Evolutionary conservation across 2,329 filamentous ascomycete species (phyloP).

Genomic region (Xylariomycetidae sp.): DNA sequence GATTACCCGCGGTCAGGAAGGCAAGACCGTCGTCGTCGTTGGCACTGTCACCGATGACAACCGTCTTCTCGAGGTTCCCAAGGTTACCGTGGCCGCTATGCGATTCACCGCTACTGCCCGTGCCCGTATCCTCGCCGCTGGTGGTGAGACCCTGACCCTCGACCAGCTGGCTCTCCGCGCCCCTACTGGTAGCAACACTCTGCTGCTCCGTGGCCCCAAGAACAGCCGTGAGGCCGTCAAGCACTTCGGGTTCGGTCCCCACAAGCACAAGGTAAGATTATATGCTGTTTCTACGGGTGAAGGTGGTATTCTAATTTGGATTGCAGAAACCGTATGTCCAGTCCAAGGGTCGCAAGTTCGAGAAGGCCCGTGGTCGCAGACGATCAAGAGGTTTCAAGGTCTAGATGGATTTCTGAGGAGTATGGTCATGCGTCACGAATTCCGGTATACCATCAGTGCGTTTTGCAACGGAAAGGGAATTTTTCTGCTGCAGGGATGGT

Average conservation of each 20-base stretch:
- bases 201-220: slow-evolving; percentile 97
- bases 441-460: slow-evolving; percentile 24
- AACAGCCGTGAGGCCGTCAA: slow-evolving; percentile 96
- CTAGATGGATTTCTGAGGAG: slow-evolving; percentile 56
- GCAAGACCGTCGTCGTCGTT: slow-evolving; percentile 89
- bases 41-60: slow-evolving; percentile 98
- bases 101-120: slow-evolving; percentile 96
- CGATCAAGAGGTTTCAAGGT: slow-evolving; percentile 99
- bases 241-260: slow-evolving; percentile 98
- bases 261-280: slow-evolving; percentile 83
- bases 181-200: slow-evolving; percentile 93
- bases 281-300: not conserved
- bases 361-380: slow-evolving; percentile 97
- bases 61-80: slow-evolving; percentile 84
- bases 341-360: slow-evolving; percentile 99
- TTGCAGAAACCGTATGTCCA: slow-evolving; percentile 87
- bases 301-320: slow-evolving; percentile 27
- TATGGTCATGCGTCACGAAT: slow-evolving; percentile 4
- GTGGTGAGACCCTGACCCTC: slow-evolving; percentile 91
- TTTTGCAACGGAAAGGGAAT: slow-evolving; percentile 21
- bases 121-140: slow-evolving; percentile 86
- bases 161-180: slow-evolving; percentile 95
- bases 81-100: slow-evolving; percentile 89
- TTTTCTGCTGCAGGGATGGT: slow-evolving; percentile 27
- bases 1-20: slow-evolving; percentile 59